phyloP scores from a whole-genome alignment of 225 moss, liverwort and hornwort species.

The Pleurozium schreberi region DNA sequence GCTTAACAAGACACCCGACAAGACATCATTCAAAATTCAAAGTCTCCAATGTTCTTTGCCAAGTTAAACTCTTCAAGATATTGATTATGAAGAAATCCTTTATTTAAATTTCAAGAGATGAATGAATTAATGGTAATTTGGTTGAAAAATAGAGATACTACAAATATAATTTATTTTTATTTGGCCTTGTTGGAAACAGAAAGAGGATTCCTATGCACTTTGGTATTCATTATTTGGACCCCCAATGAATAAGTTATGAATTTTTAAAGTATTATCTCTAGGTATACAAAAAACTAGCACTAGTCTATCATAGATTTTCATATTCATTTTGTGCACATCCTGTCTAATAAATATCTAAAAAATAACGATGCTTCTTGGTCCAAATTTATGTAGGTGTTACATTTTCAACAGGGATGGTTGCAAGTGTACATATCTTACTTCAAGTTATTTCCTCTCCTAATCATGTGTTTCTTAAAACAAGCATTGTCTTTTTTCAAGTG shows the following conservation, averaged over 20 bases:
- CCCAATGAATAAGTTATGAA: no score
- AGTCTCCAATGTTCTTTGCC: not conserved
- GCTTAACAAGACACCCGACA: not conserved
- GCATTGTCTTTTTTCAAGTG: not conserved
- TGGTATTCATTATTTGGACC: no score
- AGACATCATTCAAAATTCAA: not conserved
- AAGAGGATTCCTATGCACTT: no score
- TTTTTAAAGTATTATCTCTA: no score
- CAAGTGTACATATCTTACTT: not conserved
- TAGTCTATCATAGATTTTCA: no score
- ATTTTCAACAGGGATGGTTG: accelerated
- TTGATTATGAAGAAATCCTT: no score
- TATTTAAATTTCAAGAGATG: no score
- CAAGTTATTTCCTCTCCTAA: not conserved
- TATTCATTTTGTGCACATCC: not conserved
- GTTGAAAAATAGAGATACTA: no score
- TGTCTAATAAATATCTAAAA: not conserved
- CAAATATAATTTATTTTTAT: no score
- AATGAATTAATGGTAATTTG: no score
- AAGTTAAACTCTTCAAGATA: no score
- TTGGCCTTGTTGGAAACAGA: no score
- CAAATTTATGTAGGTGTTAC: not conserved
- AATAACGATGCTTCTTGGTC: accelerated
- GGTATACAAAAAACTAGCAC: not conserved
- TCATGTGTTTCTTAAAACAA: not conserved